Evolutionary conservation across 441 rosid species (phyloP).

Genomic region (Geranium incanum): DNA sequence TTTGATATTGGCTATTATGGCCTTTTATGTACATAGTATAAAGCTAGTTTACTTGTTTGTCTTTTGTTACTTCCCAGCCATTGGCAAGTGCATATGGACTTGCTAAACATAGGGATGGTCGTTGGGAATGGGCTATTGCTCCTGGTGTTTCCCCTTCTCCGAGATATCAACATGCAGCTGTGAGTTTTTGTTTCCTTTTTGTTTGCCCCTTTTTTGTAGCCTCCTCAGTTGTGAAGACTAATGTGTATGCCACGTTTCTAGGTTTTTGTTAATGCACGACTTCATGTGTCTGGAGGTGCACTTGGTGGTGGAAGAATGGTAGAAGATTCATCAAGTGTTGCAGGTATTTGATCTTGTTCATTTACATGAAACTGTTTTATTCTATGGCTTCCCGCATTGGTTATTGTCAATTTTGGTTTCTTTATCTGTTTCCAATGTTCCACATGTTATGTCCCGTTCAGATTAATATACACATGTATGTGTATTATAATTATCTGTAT

Average conservation of each 20-base stretch:
- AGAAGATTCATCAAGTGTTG: conserved; percentile 95
- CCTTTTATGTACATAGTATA: neutral
- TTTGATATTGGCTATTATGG: neutral
- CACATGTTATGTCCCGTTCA: neutral
- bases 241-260: conserved; percentile 24
- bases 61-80: conserved; percentile 41
- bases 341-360: conserved; percentile 44
- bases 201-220: neutral
- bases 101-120: conserved; percentile 98
- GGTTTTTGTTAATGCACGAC: conserved; percentile 97
- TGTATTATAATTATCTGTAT: too few species aligned
- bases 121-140: conserved; percentile 99
- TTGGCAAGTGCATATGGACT: conserved; percentile 94
- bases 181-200: conserved; percentile 34
- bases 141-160: conserved; percentile 98
- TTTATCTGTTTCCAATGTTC: neutral
- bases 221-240: conserved; percentile 10
- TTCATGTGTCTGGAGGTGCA: conserved; percentile 98
- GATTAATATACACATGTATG: neutral
- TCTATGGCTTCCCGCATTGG: too few species aligned
- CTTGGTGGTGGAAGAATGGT: conserved; percentile 99
- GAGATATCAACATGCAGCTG: conserved; percentile 99
- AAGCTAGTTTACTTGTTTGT: neutral
- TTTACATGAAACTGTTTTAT: too few species aligned
- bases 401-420: neutral